Base-by-base conservation (phyloP, 768 basidiomycete genomes). In the Amyloporia xantha region DNA sequence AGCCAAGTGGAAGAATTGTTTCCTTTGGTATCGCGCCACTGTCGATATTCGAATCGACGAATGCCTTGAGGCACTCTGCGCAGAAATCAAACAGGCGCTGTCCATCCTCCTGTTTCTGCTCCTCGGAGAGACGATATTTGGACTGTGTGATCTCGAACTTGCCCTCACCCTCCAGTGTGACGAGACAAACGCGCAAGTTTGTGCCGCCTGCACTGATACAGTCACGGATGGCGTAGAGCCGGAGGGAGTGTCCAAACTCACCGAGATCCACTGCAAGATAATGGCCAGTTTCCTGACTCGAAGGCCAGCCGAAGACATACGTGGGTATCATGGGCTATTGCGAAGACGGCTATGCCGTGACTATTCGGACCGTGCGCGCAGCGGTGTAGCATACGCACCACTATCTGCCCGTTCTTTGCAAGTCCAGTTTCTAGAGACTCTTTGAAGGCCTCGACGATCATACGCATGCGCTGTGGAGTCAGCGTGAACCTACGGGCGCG, bases 91-190 rank as follows among this genome's bases (percentile, higher is more conserved):
- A 97, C 44, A 99, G 70, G 51, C 84, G 85, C 63, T 91, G 85
- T 5, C 94, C 96, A n/a, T 97, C 92, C 5, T 89, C 91, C 51
- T 96, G 92, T 67, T 99, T 99, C 66, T 98, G 96, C 61, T 97
- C 96, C 62, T 99, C 96, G 1, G 90, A 83, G 39, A 99, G 79
- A 44, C 94, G 86, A 68, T 97, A 98, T 68, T 99, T 99, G 28
- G 93, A 86, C 64, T 98, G 95, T 0, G 93, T 92, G 57, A 99
- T 86, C 69, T 97, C 93, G 65, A 98, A 99, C 72, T 95, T 94
- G 51, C 96, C 95, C 9, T 83, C 78, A 21, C 96, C 96, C 57
- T 87, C 82, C 2, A 99, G 73, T 24, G 84, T 88, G 43, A 99
- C 95, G 38, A 96, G 84, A 69, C 96, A 99, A 38, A 97, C 96